A percentile compares a stretch with the other conserved stretches of the same genome.
phyloP scores from a whole-genome alignment of 1,284 basidiomycete genomes.

The Pyrrhoderma lamaoense region DNA sequence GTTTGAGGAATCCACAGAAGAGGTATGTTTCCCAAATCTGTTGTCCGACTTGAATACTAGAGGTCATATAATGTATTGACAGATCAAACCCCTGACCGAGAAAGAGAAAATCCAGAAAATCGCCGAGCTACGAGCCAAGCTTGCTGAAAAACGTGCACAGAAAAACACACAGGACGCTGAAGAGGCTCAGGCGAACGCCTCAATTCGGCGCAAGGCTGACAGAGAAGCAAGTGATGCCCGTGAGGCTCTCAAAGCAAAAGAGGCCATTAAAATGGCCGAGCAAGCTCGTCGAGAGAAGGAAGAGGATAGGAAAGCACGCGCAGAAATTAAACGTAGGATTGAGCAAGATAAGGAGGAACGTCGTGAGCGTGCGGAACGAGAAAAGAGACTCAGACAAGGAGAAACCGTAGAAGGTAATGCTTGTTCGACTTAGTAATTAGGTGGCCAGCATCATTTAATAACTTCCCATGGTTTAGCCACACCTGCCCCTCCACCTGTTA shows the following conservation, averaged over 20 bases:
- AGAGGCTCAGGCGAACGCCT: conserved; percentile 73
- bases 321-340: conserved; percentile 85
- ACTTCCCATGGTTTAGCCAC: conserved; percentile 12
- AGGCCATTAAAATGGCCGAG: conserved; percentile 74
- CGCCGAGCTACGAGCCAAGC: conserved; percentile 69
- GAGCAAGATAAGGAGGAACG: conserved; percentile 87
- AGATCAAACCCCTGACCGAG: conserved; percentile 91
- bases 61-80: neutral
- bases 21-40: conserved; percentile 41
- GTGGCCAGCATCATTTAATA: too few relatives aligned
- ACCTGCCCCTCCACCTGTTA: conserved; percentile 23
- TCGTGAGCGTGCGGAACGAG: conserved; percentile 79
- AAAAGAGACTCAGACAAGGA: conserved; percentile 85
- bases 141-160: conserved; percentile 64
- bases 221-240: conserved; percentile 71
- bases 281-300: conserved; percentile 68
- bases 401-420: conserved; percentile 25
- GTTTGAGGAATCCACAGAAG: conserved; percentile 93
- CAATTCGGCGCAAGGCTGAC: conserved; percentile 75
- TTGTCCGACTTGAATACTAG: neutral
- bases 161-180: conserved; percentile 67
- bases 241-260: conserved; percentile 75
- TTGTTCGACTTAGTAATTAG: too few relatives aligned
- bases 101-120: conserved; percentile 87
- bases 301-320: conserved; percentile 76